Conservation (phyloP, 2,329 filamentous ascomycete genomes). For the Colletotrichum horii region DNA sequence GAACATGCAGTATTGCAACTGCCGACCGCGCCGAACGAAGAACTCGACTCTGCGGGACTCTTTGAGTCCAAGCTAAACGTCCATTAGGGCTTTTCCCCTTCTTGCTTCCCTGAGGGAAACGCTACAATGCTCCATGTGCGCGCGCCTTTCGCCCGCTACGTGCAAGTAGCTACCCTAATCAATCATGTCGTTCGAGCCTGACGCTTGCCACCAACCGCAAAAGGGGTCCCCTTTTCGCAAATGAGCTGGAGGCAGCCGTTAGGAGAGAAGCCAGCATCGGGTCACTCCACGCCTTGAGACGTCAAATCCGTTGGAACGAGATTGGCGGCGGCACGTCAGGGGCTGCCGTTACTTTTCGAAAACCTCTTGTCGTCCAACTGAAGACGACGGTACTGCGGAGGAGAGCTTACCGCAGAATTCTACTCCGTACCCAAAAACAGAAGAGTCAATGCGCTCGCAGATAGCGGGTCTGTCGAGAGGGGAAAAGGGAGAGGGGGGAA, state of each 20-base stretch:
- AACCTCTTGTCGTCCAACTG: background rate
- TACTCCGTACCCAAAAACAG: background rate
- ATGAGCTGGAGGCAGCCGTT: background rate
- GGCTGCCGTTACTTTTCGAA: background rate
- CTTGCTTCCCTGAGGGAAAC: background rate
- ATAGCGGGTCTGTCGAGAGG: background rate
- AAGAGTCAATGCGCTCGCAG: background rate
- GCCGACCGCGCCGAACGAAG: slow-evolving; percentile 2
- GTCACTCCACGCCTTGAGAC: background rate
- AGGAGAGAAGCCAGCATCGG: background rate
- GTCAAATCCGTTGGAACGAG: slow-evolving; percentile 3
- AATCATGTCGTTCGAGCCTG: background rate
- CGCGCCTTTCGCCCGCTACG: background rate
- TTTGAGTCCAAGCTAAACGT: background rate
- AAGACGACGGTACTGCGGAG: background rate
- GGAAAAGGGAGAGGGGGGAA: background rate
- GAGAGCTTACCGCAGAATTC: background rate
- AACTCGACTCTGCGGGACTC: background rate
- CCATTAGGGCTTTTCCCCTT: background rate
- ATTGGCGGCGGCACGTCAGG: background rate
- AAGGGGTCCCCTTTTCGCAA: background rate
- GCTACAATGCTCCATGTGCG: background rate
- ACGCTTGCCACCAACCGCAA: background rate
- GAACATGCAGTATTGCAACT: background rate
- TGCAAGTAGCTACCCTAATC: background rate